phyloP scores from a whole-genome alignment of 805 yeast genomes.

The Maudiozyma saulgeensis region DNA sequence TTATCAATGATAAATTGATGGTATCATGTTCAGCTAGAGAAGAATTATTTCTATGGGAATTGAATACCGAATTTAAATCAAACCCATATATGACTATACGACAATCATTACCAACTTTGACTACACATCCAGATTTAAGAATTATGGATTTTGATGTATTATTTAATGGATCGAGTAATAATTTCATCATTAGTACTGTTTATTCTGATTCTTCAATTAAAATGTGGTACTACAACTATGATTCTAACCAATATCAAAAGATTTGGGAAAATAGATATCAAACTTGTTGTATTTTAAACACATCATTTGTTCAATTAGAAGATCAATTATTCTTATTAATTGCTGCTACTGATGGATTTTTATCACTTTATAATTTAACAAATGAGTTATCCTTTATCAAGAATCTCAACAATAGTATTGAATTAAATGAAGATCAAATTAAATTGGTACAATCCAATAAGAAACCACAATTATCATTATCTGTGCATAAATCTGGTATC shows the following conservation, averaged over 20 bases:
- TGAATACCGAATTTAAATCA: constrained; percentile 30
- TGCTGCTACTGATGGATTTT: constrained; percentile 78
- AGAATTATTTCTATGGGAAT: constrained; percentile 75
- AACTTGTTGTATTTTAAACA: constrained; percentile 69
- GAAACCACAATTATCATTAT: constrained; percentile 29
- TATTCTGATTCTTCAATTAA: constrained; percentile 79
- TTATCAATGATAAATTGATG: constrained; percentile 42
- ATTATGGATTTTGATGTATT: constrained; percentile 73
- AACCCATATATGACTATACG: constrained; percentile 40
- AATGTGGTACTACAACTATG: constrained; percentile 45
- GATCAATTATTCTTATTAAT: constrained; percentile 34
- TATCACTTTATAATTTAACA: constrained; percentile 52
- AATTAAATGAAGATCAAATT: background rate
- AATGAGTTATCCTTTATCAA: constrained; percentile 15
- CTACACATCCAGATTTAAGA: constrained; percentile 69
- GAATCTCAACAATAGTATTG: constrained; percentile 1
- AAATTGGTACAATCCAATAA: background rate
- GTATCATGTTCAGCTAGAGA: constrained; percentile 74
- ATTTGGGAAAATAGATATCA: constrained; percentile 46
- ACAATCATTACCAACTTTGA: constrained; percentile 46
- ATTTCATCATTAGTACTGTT: constrained; percentile 44
- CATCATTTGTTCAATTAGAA: constrained; percentile 34
- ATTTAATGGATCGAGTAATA: constrained; percentile 26
- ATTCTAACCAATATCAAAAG: constrained; percentile 32
- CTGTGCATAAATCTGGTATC: constrained; percentile 78